Evolutionary conservation across 2,329 filamentous ascomycete genomes (phyloP).

Genomic region (Penicillium glabrum): DNA sequence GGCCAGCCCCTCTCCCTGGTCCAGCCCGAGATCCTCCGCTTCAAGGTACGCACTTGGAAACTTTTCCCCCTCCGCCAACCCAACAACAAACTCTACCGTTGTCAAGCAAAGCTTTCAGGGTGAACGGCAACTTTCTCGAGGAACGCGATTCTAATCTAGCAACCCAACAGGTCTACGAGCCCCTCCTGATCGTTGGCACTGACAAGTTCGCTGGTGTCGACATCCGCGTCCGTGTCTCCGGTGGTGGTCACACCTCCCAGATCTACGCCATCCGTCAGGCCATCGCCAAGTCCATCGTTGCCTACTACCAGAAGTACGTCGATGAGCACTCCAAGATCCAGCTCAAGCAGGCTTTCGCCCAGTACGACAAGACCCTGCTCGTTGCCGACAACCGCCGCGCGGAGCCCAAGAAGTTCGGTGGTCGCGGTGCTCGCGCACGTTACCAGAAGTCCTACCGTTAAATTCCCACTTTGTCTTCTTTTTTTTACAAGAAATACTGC

Average conservation of each 20-base stretch:
- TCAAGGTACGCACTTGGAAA: conserved; percentile 68
- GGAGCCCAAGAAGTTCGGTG: conserved; percentile 92
- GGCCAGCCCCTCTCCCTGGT: conserved; percentile 91
- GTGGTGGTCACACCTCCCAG: conserved; percentile 97
- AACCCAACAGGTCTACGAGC: conserved; percentile 83
- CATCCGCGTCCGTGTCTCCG: conserved; percentile 93
- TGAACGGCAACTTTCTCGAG: conserved; percentile 1
- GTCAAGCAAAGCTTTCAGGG: not conserved
- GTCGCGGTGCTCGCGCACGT: conserved; percentile 87
- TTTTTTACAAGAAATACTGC: conserved; percentile 1
- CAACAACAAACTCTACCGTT: conserved; percentile 1
- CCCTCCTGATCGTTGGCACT: conserved; percentile 91
- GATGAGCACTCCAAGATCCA: conserved; percentile 99
- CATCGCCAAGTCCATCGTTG: conserved; percentile 94
- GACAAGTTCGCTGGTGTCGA: conserved; percentile 98
- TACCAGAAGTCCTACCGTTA: conserved; percentile 99
- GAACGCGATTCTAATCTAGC: not conserved
- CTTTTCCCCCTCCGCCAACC: conserved; percentile 3
- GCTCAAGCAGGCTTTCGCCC: conserved; percentile 93
- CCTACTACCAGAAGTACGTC: conserved; percentile 99
- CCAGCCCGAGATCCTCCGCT: conserved; percentile 94
- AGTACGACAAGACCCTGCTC: conserved; percentile 95
- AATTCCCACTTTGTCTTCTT: conserved; percentile 33
- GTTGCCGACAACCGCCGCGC: conserved; percentile 98
- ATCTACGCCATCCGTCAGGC: conserved; percentile 99